phyloP scores from a whole-genome alignment of 306 rosid species.

The Alnus glutinosa region DNA sequence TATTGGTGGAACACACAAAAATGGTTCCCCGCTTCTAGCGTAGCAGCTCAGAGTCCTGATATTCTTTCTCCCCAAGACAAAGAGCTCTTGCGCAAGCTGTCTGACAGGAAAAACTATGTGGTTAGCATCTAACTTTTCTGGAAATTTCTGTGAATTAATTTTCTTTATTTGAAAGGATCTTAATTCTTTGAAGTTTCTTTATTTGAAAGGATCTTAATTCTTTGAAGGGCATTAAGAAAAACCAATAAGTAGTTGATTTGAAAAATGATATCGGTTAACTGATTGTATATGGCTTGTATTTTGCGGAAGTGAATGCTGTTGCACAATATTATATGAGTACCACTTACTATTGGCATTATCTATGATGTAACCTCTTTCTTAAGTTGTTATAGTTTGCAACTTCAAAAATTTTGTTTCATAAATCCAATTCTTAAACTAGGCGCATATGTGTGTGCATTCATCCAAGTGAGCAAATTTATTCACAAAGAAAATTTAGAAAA shows the following conservation, averaged over 20 bases:
- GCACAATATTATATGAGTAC: not conserved
- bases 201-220: not conserved
- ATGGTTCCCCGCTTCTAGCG: constrained; percentile 61
- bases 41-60: constrained; percentile 19
- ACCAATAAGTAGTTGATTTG: not conserved
- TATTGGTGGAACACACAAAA: constrained; percentile 92
- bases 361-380: not conserved
- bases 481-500: not conserved
- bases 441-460: too few species aligned
- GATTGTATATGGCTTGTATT: not conserved
- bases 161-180: not conserved
- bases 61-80: constrained; percentile 46
- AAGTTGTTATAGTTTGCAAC: not conserved
- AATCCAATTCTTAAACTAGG: not conserved
- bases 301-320: not conserved
- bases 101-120: constrained; percentile 15
- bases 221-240: not conserved
- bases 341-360: not conserved
- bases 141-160: not conserved
- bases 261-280: not conserved
- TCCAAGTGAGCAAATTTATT: not conserved
- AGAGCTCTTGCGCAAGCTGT: constrained; percentile 26
- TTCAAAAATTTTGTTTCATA: not conserved
- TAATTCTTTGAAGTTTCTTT: not conserved
- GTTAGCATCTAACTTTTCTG: constrained; percentile 25